Percentiles rank a stretch among this genome's conserved stretches.
Conservation (phyloP, 345 rosid genomes). For the Arabidopsis suecica region DNA sequence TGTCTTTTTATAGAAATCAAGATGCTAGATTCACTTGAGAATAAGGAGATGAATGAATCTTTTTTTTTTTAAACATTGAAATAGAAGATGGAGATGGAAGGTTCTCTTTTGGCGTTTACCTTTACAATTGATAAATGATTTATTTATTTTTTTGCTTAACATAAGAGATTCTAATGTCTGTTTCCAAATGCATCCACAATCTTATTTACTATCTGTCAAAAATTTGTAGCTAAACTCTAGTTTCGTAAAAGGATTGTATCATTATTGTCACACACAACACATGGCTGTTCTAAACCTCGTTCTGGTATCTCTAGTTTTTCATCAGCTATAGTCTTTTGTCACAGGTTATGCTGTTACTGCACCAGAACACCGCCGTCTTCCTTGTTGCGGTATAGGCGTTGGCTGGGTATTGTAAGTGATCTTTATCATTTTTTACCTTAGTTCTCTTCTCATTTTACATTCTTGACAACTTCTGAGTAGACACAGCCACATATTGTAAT, state of each 20-base stretch:
- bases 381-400: constrained; percentile 44
- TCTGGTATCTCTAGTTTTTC: background rate
- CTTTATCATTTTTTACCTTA: constrained; percentile 8
- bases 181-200: no score
- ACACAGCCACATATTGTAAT: constrained; percentile 12
- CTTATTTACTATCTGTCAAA: background rate
- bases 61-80: no score
- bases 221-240: background rate
- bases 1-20: background rate
- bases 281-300: background rate
- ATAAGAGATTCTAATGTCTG: no score
- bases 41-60: background rate
- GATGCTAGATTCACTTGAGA: constrained; percentile 2
- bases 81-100: background rate
- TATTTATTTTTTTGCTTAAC: background rate
- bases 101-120: background rate
- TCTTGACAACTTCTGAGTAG: constrained; percentile 1
- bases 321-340: background rate
- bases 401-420: constrained; percentile 43
- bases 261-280: background rate
- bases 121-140: background rate
- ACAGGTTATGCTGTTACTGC: constrained; percentile 39
- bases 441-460: constrained; percentile 1
- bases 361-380: constrained; percentile 37
- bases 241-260: constrained; percentile 5